phyloP scores from a whole-genome alignment of 2,329 filamentous ascomycete species.

The Paecilomyces dactylethromorphus region DNA sequence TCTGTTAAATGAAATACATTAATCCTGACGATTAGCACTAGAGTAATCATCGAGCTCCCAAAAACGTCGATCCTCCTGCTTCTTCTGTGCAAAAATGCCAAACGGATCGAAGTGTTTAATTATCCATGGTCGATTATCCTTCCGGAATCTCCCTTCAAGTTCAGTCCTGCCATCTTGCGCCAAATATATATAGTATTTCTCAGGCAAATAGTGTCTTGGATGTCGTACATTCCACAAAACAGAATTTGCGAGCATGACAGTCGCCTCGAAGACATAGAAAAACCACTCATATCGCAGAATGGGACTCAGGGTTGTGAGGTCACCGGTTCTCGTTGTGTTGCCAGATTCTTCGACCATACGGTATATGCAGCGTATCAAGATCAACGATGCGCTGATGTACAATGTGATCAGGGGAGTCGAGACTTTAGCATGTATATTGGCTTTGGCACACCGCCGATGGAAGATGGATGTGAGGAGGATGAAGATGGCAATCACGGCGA shows the following conservation, averaged over 20 bases:
- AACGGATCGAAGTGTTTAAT: background rate
- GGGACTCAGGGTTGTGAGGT: conserved; percentile 33
- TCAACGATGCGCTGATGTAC: background rate
- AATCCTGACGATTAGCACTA: background rate
- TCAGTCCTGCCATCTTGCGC: conserved; percentile 28
- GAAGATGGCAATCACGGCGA: conserved; percentile 46
- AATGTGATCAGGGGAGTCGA: conserved; percentile 13
- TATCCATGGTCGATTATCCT: background rate
- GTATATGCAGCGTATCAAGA: background rate
- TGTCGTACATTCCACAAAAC: conserved; percentile 47
- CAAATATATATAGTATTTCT: conserved; percentile 45
- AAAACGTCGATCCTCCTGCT: background rate
- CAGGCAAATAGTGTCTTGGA: conserved; percentile 46
- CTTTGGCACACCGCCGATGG: conserved; percentile 35
- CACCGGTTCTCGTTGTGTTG: conserved; percentile 31
- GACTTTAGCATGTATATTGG: conserved; percentile 36
- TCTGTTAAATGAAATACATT: background rate
- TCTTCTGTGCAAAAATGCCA: background rate
- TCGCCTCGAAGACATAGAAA: conserved; percentile 54
- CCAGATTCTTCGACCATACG: conserved; percentile 44
- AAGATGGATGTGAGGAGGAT: conserved; percentile 41
- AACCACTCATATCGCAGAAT: conserved; percentile 53
- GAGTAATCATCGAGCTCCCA: background rate
- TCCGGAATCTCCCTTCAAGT: background rate
- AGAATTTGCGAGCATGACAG: conserved; percentile 47